phyloP scores from a whole-genome alignment of 2,329 filamentous ascomycete species.

The Alternaria longipes region DNA sequence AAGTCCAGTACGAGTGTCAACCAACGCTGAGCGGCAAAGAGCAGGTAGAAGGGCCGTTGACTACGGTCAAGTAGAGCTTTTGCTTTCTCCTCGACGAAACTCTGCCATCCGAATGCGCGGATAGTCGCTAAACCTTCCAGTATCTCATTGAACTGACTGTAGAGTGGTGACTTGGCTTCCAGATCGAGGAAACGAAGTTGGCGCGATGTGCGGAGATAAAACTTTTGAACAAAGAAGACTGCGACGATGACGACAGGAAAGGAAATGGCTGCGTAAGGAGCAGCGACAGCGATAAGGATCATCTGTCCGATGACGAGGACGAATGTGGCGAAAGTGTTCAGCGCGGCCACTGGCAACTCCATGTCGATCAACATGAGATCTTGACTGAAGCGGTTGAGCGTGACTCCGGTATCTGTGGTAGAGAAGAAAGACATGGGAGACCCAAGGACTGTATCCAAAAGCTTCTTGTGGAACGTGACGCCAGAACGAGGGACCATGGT shows the following conservation, averaged over 20 bases:
- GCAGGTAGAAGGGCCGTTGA: slow-evolving; percentile 57
- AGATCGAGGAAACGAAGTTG: slow-evolving; percentile 63
- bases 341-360: slow-evolving; percentile 50
- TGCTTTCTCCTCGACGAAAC: slow-evolving; percentile 50
- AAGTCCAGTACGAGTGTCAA: slow-evolving; percentile 54
- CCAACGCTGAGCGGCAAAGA: slow-evolving; percentile 59
- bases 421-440: slow-evolving; percentile 57
- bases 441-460: slow-evolving; percentile 60
- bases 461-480: slow-evolving; percentile 58
- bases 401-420: slow-evolving; percentile 56
- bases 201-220: slow-evolving; percentile 59
- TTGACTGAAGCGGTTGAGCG: slow-evolving; percentile 60
- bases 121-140: slow-evolving; percentile 60
- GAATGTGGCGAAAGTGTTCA: slow-evolving; percentile 48
- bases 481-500: slow-evolving; percentile 64
- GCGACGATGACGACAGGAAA: slow-evolving; percentile 51
- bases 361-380: slow-evolving; percentile 59
- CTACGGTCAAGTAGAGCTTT: slow-evolving; percentile 51
- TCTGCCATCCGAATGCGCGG: slow-evolving; percentile 62
- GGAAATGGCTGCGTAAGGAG: slow-evolving; percentile 52
- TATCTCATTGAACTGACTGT: slow-evolving; percentile 63
- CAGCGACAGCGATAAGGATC: slow-evolving; percentile 52
- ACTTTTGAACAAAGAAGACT: slow-evolving; percentile 56
- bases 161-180: slow-evolving; percentile 61
- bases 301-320: slow-evolving; percentile 47